Percentiles rank a stretch among this genome's conserved stretches.
These are phyloP conservation scores for Saccharum hybrid DNA, from an alignment of 202 grass and related monocot species.

Conservation along the genomic window DNA sequence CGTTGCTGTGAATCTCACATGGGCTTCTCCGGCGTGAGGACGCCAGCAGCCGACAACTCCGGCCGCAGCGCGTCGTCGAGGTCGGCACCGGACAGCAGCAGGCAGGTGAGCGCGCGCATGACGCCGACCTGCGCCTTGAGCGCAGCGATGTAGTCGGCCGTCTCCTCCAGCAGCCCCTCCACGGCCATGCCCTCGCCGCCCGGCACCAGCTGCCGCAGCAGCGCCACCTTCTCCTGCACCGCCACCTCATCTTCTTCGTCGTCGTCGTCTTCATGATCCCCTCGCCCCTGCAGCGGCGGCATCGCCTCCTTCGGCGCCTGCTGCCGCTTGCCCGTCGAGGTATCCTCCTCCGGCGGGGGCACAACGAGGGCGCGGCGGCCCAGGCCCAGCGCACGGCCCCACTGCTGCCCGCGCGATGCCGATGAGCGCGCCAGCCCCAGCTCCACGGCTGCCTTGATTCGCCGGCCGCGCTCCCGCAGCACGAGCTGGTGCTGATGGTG, in stretches of 20 bases:
- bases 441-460: constrained; percentile 77
- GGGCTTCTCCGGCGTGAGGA: constrained; percentile 27
- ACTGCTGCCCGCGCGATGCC: constrained; percentile 35
- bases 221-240: constrained; percentile 55
- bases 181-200: constrained; percentile 67
- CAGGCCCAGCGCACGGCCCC: constrained; percentile 59
- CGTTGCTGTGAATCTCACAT: neutral
- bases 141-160: constrained; percentile 77
- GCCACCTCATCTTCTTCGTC: constrained; percentile 25
- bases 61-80: constrained; percentile 14
- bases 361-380: constrained; percentile 17
- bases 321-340: neutral
- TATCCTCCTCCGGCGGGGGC: neutral
- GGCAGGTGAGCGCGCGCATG: constrained; percentile 67
- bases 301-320: neutral
- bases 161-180: constrained; percentile 79
- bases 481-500: constrained; percentile 29
- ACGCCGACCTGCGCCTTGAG: constrained; percentile 68
- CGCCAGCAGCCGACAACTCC: neutral
- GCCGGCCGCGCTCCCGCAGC: constrained; percentile 58
- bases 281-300: neutral
- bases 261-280: neutral
- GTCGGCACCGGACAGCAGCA: constrained; percentile 61
- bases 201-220: constrained; percentile 69
- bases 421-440: constrained; percentile 66